Conservation (phyloP, 176 grass and related monocot species). For the Avena insularis region DNA sequence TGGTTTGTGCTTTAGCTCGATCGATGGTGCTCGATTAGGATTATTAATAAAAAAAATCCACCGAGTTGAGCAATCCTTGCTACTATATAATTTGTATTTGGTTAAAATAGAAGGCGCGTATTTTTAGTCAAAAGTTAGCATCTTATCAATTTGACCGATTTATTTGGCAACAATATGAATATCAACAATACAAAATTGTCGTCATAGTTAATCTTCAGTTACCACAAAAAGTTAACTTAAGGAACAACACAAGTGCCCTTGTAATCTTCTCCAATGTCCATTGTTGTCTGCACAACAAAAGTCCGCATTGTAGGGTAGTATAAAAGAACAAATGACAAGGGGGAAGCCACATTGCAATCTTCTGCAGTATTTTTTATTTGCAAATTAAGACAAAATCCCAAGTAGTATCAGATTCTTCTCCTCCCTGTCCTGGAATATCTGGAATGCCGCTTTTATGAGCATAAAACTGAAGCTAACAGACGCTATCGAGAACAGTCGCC, state of each 20-base stretch:
- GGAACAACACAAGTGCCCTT: background rate
- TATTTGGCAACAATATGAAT: no score
- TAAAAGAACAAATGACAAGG: background rate
- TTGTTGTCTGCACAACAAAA: background rate
- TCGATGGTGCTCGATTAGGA: background rate
- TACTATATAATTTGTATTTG: no score
- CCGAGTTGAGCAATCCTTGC: background rate
- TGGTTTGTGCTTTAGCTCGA: background rate
- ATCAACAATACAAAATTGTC: background rate
- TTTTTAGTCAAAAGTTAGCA: no score
- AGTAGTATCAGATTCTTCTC: background rate
- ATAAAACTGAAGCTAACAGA: background rate
- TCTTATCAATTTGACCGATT: no score
- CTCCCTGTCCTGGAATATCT: background rate
- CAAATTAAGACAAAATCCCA: conserved; percentile 11
- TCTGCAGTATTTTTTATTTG: background rate
- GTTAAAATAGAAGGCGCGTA: background rate
- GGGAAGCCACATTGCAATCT: background rate
- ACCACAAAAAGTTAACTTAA: background rate
- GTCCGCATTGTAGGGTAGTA: background rate
- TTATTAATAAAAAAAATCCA: background rate
- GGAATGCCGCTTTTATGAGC: background rate
- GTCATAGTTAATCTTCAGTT: background rate
- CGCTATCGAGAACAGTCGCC: conserved; percentile 17
- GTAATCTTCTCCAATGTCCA: conserved; percentile 3